Evolutionary conservation across 78 protist genomes (phyloP).

Genomic region (Dictyostelium capitatum): DNA sequence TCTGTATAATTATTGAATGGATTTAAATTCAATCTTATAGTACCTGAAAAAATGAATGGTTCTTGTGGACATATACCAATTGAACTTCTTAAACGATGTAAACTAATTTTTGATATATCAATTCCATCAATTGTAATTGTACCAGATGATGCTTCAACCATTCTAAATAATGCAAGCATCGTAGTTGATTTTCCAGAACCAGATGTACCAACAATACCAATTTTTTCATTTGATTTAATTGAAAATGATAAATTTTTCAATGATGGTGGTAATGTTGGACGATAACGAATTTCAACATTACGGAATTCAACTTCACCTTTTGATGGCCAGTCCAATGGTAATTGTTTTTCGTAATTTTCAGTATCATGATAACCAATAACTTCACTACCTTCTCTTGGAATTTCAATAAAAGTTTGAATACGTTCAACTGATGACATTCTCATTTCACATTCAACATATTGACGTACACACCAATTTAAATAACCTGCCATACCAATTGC

Average conservation of each 20-base stretch:
- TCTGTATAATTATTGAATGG: conserved; percentile 57
- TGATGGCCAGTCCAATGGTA: conserved; percentile 78
- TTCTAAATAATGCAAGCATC: conserved; percentile 78
- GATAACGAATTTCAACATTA: conserved; percentile 83
- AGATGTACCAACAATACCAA: conserved; percentile 94
- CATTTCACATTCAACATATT: conserved; percentile 83
- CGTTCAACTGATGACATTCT: conserved; percentile 81
- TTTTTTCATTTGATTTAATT: conserved; percentile 69
- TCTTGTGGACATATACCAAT: conserved; percentile 95
- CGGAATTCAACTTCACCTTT: conserved; percentile 75
- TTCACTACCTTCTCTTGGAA: conserved; percentile 39
- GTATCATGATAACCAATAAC: conserved; percentile 11
- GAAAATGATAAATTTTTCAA: conserved; percentile 57
- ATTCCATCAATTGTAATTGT: conserved; percentile 79
- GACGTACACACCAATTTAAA: conserved; percentile 40
- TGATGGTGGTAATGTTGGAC: conserved; percentile 71
- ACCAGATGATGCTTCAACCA: conserved; percentile 67
- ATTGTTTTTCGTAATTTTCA: not conserved
- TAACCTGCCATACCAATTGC: conserved; percentile 60
- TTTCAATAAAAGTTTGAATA: conserved; percentile 6
- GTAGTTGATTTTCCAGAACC: conserved; percentile 89
- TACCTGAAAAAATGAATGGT: conserved; percentile 91
- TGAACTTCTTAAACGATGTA: conserved; percentile 62
- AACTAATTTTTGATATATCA: conserved; percentile 60
- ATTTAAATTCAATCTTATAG: conserved; percentile 38